Conservation (phyloP, 305 asterid genomes). For the Fraxinus velutina region DNA sequence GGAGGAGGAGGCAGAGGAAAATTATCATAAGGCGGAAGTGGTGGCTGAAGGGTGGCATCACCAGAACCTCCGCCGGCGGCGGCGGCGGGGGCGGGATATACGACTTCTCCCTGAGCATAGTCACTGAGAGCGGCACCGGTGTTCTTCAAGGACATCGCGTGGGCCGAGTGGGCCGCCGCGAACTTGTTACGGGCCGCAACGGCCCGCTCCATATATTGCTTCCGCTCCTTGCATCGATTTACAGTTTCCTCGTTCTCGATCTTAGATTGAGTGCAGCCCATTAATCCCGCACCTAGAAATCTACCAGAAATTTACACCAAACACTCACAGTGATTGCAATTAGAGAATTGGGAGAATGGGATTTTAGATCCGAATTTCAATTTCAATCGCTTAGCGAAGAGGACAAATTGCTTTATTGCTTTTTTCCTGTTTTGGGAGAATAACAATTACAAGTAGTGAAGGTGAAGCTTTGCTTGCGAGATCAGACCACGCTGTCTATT, state of each 20-base stretch:
- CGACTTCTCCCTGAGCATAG: conserved; percentile 73
- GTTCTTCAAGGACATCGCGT: conserved; percentile 78
- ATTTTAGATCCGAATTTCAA: conserved; percentile 24
- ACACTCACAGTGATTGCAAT: neutral
- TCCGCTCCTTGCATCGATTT: conserved; percentile 17
- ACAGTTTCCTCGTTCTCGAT: neutral
- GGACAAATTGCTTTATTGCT: neutral
- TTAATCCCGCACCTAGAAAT: conserved; percentile 4
- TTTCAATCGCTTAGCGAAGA: neutral
- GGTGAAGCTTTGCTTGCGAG: conserved; percentile 28
- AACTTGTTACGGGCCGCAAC: conserved; percentile 67
- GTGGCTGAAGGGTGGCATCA: conserved; percentile 31
- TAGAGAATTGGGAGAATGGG: conserved; percentile 17
- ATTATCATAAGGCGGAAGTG: conserved; percentile 42
- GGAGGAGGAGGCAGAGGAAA: conserved; percentile 49
- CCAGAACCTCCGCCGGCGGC: conserved; percentile 16
- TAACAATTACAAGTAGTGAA: conserved; percentile 16
- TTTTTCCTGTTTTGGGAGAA: conserved; percentile 16
- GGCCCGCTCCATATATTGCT: neutral
- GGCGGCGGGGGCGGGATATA: conserved; percentile 31
- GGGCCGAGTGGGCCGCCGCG: conserved; percentile 89
- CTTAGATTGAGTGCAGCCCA: neutral
- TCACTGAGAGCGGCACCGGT: conserved; percentile 95
- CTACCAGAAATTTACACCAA: neutral
- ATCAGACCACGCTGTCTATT: conserved; percentile 5